Evolutionary conservation across 2,329 filamentous ascomycete species (phyloP).

Genomic region (Tolypocladium inflatum): DNA sequence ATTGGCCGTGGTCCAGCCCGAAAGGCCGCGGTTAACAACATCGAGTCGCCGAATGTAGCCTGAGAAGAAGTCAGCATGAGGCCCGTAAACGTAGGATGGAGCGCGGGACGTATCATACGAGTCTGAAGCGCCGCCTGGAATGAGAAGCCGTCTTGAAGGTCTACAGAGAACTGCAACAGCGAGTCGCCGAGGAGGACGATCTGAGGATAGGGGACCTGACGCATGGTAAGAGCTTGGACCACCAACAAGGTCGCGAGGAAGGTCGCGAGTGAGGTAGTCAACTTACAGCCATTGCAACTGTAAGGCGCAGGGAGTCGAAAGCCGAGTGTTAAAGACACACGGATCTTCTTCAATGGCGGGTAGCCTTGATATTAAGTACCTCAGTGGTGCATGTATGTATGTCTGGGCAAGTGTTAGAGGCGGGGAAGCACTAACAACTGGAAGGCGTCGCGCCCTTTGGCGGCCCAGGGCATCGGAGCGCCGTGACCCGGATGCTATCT

Average conservation of each 20-base stretch:
- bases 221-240: background rate
- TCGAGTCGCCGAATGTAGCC: constrained; percentile 71
- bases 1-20: constrained; percentile 76
- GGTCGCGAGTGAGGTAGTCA: background rate
- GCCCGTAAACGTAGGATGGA: background rate
- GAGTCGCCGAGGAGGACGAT: constrained; percentile 86
- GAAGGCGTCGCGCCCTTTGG: background rate
- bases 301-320: background rate
- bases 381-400: background rate
- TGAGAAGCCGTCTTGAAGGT: constrained; percentile 57
- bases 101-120: constrained; percentile 34
- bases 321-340: background rate
- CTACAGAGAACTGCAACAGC: constrained; percentile 62
- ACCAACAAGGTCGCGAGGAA: background rate
- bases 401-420: background rate
- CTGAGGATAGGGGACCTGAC: constrained; percentile 54
- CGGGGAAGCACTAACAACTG: background rate
- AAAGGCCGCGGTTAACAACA: constrained; percentile 80
- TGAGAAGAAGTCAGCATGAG: constrained; percentile 21
- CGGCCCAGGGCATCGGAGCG: background rate
- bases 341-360: background rate
- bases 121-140: constrained; percentile 64
- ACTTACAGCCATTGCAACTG: constrained; percentile 12
- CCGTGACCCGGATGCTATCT: background rate
- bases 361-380: background rate